These are phyloP conservation scores for Rhododendron simsii DNA, from an alignment of 148 eudicot genomes.

Conservation along the genomic window DNA sequence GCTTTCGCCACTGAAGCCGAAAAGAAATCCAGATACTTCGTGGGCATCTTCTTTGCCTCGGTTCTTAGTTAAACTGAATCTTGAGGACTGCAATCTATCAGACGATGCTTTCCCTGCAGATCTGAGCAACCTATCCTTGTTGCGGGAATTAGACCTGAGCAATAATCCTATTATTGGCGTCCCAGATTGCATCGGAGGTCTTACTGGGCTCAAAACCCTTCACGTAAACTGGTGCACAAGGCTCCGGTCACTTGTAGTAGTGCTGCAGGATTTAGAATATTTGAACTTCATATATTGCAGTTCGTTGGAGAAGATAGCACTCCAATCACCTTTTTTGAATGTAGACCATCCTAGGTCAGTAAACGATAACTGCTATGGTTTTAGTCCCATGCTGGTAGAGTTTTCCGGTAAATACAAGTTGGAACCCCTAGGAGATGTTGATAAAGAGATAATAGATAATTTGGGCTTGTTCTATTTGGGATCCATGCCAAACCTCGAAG, in stretches of 20 bases:
- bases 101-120: not conserved
- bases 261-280: not conserved
- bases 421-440: not conserved
- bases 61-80: not conserved
- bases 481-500: not conserved
- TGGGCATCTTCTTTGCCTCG: not conserved
- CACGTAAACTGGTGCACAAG: not conserved
- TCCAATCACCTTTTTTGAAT: not conserved
- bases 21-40: not conserved
- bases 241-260: not conserved
- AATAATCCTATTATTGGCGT: not conserved
- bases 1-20: not conserved
- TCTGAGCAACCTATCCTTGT: not conserved
- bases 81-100: not conserved
- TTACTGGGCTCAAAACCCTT: not conserved
- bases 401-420: not conserved
- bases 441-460: not conserved
- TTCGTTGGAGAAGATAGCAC: not conserved
- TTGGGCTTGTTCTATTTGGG: not conserved
- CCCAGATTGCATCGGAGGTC: not conserved
- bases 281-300: accelerated
- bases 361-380: too few species aligned
- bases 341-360: too few species aligned
- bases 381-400: not conserved
- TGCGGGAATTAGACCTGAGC: not conserved